A percentile compares a stretch with the other conserved stretches of the same genome.
Conservation (phyloP, 495 filamentous ascomycete genomes). For the Xylaria scruposa region DNA sequence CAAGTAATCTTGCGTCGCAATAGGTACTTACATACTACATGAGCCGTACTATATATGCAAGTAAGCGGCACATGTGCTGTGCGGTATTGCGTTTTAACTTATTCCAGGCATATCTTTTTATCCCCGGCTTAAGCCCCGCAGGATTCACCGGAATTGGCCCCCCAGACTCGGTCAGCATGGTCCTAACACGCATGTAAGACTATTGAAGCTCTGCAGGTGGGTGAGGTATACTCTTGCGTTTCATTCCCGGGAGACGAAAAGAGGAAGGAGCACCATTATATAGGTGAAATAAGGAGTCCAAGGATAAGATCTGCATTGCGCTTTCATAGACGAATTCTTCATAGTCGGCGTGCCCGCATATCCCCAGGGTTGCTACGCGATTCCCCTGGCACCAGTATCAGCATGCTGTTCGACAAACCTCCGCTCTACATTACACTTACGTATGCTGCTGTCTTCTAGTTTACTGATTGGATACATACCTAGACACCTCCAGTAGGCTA, state of each 20-base stretch:
- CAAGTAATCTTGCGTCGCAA: background rate
- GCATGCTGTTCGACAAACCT: background rate
- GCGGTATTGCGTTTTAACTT: background rate
- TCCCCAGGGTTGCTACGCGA: background rate
- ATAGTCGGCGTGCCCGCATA: background rate
- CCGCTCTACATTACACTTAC: background rate
- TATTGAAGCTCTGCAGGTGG: background rate
- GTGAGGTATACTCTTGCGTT: background rate
- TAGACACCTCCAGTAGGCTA: background rate
- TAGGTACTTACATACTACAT: background rate
- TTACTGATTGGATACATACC: background rate
- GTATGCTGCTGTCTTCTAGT: background rate
- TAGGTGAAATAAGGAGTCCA: background rate
- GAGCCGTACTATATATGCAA: background rate
- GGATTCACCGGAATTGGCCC: background rate
- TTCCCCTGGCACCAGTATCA: background rate
- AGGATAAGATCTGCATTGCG: background rate
- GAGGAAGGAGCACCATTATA: background rate
- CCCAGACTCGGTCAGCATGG: background rate
- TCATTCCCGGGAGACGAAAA: background rate
- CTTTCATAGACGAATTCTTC: background rate
- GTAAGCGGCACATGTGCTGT: conserved; percentile 3
- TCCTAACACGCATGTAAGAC: background rate
- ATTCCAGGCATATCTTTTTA: background rate
- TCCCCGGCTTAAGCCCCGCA: background rate